Evolutionary conservation across 768 basidiomycete genomes (phyloP).

Genomic region (Auricularia heimuer): DNA sequence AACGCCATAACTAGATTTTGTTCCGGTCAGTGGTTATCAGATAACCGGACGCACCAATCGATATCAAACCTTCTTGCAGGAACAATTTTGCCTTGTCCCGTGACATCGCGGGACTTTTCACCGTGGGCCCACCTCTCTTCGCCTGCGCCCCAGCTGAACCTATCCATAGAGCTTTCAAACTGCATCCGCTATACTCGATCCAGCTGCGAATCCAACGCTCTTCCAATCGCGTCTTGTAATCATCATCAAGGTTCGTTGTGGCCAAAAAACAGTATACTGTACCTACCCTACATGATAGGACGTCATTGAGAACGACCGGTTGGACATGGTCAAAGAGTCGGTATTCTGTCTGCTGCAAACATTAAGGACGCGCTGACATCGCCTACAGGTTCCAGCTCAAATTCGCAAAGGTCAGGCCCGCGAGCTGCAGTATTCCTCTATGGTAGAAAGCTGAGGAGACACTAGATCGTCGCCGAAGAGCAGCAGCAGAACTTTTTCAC

Average conservation of each 20-base stretch:
- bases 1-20: not conserved
- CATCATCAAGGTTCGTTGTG: conserved; percentile 44
- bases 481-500: conserved; percentile 55
- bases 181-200: conserved; percentile 37
- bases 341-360: conserved; percentile 9
- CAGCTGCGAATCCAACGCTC: conserved; percentile 44
- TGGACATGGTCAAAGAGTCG: conserved; percentile 49
- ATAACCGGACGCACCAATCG: not conserved
- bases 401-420: not conserved
- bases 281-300: conserved; percentile 30
- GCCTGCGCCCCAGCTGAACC: not conserved
- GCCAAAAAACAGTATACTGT: not conserved
- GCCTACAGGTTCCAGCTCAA: not conserved
- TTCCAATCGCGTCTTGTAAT: conserved; percentile 52
- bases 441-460: not conserved
- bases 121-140: conserved; percentile 32
- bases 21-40: not conserved
- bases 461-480: conserved; percentile 50
- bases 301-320: conserved; percentile 51
- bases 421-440: too few relatives aligned
- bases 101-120: conserved; percentile 51
- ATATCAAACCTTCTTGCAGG: conserved; percentile 44
- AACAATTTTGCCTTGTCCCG: conserved; percentile 56
- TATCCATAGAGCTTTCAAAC: conserved; percentile 12
- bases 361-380: not conserved